Evolutionary conservation across 768 basidiomycete species (phyloP).

Genomic region (Kwoniella newhampshirensis): DNA sequence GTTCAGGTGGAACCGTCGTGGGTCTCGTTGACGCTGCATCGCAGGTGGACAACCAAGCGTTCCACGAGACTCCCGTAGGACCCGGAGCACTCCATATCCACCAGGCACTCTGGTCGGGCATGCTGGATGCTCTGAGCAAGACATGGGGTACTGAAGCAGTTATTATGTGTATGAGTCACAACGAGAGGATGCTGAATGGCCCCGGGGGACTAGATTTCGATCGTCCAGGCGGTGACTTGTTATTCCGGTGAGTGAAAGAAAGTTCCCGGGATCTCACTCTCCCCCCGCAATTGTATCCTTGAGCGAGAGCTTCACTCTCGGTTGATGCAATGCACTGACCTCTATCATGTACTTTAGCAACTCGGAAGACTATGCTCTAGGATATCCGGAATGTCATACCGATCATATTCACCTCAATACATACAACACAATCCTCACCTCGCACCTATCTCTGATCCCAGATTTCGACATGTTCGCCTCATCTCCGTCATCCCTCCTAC

Average conservation of each 20-base stretch:
- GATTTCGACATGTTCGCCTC: constrained; percentile 49
- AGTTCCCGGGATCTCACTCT: no score
- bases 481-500: constrained; percentile 13
- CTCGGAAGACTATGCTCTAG: constrained; percentile 40
- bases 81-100: constrained; percentile 12
- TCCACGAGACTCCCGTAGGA: constrained; percentile 15
- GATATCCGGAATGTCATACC: constrained; percentile 22
- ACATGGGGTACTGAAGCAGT: constrained; percentile 28
- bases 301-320: no score
- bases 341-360: no score
- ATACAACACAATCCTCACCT: constrained; percentile 35
- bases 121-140: constrained; percentile 28
- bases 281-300: no score
- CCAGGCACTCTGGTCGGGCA: constrained; percentile 38
- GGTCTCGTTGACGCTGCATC: no score
- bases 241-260: constrained; percentile 37
- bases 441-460: constrained; percentile 33
- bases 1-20: no score
- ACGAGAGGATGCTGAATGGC: constrained; percentile 44
- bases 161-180: constrained; percentile 47
- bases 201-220: constrained; percentile 33
- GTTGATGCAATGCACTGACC: no score
- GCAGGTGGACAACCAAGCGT: constrained; percentile 46
- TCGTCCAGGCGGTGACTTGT: constrained; percentile 24
- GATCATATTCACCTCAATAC: constrained; percentile 32